Evolutionary conservation across 2,329 filamentous ascomycete species (phyloP), one percentile per base, ranked within the genome.

Genomic region (Truncatella angustata): DNA sequence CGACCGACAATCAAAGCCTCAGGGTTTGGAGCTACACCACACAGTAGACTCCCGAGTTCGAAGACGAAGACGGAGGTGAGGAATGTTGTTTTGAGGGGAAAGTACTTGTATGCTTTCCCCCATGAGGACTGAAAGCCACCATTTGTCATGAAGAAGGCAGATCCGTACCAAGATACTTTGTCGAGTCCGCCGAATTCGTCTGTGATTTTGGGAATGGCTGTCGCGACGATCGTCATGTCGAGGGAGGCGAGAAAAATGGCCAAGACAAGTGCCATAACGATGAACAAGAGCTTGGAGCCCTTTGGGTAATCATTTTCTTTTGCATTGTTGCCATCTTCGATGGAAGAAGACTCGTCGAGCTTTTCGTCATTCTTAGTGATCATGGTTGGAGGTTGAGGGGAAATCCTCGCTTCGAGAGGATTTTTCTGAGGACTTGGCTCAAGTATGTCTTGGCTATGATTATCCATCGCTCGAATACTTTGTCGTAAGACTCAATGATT

Each of bases 1-100:
- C 81, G 75, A 7, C 81, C 81, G 18, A 78, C 55, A 51, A 85
- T 84, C 60, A 85, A 80, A 45, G 73, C 70, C 7, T 70, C 65
- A 2, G 81, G 83, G 54, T 59, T 78, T 3, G 79, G 78, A 1
- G 81, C 81, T 2, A 76, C 73, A 40, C 77, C 81, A 54, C 81
- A 84, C 36, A 68, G 56, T 11, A 58, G 70, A 7, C 79, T 83
- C 2, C 81, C 81, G 42, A 77, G 61, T 60, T 82, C 79, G 40
- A 82, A 83, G 34, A 44, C 24, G 16, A 64, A 21, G 36, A 72
- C 61, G 28, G 63, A 56, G 24, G 53, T 26, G 11, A 70, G 55
- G 50, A 68, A 70, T 48, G 62, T 57, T 20, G 40, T 43, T 50
- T 70, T 70, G 52, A 72, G 57, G 48, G 64, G 63, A 58, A 65